phyloP scores from a whole-genome alignment of 73 alveolate genomes.

The Paramecium primaurelia region DNA sequence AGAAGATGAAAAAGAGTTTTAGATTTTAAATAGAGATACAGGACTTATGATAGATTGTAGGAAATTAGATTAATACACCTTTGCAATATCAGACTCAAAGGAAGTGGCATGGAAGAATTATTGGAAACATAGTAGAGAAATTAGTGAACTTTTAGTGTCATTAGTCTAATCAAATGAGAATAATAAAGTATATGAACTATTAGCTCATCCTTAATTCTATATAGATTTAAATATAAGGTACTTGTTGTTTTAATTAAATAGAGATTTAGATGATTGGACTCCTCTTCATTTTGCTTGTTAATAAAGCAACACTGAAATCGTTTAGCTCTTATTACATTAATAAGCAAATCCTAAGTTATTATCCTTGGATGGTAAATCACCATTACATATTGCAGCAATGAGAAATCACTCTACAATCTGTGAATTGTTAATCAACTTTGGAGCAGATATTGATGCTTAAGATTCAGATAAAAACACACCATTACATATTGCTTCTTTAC shows the following conservation, averaged over 20 bases:
- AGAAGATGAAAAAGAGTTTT: constrained; percentile 9
- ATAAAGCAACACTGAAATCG: background rate
- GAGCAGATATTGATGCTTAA: background rate
- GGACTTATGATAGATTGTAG: background rate
- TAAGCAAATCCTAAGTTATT: background rate
- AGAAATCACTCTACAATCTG: background rate
- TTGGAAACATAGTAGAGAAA: constrained; percentile 2
- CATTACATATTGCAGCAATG: constrained; percentile 35
- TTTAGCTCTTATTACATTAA: background rate
- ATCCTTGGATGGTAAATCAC: background rate
- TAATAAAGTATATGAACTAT: background rate
- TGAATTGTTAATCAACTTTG: background rate
- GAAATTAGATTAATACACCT: background rate
- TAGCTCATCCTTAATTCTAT: background rate
- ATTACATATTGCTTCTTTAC: constrained; percentile 39
- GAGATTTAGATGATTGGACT: constrained; percentile 55
- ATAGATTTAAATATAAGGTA: constrained; percentile 19
- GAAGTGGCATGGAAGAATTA: constrained; percentile 29
- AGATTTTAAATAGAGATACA: constrained; percentile 27
- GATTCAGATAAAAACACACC: constrained; percentile 51
- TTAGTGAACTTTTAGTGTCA: background rate
- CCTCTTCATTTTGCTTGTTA: constrained; percentile 53
- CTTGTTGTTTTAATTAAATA: background rate
- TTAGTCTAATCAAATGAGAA: background rate
- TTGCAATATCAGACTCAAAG: too few species aligned